Percentiles rank a stretch among this genome's conserved stretches.
Evolutionary conservation across 1,139 yeast species (phyloP).

Genomic region (Pichia sp.): DNA sequence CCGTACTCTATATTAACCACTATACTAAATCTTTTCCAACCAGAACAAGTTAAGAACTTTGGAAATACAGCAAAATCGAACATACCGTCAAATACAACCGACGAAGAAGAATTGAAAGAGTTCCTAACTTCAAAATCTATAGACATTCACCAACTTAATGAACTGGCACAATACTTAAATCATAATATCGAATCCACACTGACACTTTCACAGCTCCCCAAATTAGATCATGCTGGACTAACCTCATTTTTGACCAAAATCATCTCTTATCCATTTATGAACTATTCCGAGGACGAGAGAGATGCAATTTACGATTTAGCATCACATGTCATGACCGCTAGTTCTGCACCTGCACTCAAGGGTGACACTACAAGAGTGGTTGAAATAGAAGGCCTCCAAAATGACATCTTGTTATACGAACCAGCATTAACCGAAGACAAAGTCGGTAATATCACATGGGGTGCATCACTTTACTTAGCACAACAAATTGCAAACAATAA

Average conservation of each 20-base stretch:
- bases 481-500: conserved; percentile 41
- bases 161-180: conserved; percentile 4
- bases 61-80: conserved; percentile 11
- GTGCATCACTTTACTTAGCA: conserved; percentile 75
- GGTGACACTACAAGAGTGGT: conserved; percentile 54
- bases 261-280: conserved; percentile 53
- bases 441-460: conserved; percentile 95
- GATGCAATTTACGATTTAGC: conserved; percentile 53
- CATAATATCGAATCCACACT: conserved; percentile 4
- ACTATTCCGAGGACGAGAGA: conserved; percentile 42
- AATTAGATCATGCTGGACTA: conserved; percentile 29
- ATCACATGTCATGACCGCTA: conserved; percentile 69
- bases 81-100: conserved; percentile 14
- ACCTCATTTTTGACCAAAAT: conserved; percentile 66
- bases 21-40: conserved; percentile 50
- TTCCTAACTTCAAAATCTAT: conserved; percentile 3
- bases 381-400: conserved; percentile 18
- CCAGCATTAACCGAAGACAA: conserved; percentile 88
- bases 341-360: conserved; percentile 84
- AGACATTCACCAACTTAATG: not conserved
- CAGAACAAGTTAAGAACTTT: conserved; percentile 57
- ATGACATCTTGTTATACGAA: conserved; percentile 54
- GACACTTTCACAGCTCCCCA: conserved; percentile 14
- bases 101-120: not conserved
- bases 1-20: conserved; percentile 45